These are phyloP conservation scores for Xylaria sp. DNA, from an alignment of 2,329 filamentous ascomycete genomes.

Conservation along the genomic window DNA sequence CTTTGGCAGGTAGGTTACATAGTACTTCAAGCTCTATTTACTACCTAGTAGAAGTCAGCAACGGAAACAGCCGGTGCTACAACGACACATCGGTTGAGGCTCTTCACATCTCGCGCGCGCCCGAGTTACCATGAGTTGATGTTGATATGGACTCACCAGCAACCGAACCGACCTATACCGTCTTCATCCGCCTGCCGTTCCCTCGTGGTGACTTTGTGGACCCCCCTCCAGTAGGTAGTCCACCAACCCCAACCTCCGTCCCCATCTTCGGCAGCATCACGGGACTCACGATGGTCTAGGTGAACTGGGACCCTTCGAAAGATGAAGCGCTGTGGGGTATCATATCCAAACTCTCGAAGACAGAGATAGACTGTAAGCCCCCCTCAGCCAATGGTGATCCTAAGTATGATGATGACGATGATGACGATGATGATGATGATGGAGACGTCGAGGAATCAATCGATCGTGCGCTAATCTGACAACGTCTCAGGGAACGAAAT, in stretches of 20 bases:
- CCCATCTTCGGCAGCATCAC: slow-evolving; percentile 17
- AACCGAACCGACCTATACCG: slow-evolving; percentile 72
- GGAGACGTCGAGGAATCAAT: not conserved
- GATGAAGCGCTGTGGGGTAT: slow-evolving; percentile 92
- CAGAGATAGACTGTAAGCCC: slow-evolving; percentile 83
- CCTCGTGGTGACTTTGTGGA: slow-evolving; percentile 88
- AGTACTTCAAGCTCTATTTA: not conserved
- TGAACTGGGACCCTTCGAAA: slow-evolving; percentile 88
- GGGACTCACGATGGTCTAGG: slow-evolving; percentile 59
- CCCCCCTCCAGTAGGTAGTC: slow-evolving; percentile 76
- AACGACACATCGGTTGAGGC: slow-evolving; percentile 13
- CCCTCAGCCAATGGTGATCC: not conserved
- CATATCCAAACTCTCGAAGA: slow-evolving; percentile 82
- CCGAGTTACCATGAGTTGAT: slow-evolving; percentile 21
- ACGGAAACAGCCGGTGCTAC: not conserved
- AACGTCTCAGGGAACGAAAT: slow-evolving; percentile 75
- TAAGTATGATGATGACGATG: not conserved
- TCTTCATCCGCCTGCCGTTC: slow-evolving; percentile 91
- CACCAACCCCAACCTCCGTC: not conserved
- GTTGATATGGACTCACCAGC: slow-evolving; percentile 45
- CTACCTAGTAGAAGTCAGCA: not conserved
- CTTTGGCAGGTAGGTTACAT: not conserved
- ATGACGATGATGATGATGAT: not conserved
- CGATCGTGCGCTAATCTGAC: not conserved
- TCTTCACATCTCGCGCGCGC: slow-evolving; percentile 22